Evolutionary conservation across 192 early-diverging fungal species (phyloP), one percentile per base, ranked within the genome.

Genomic region (Paraglomus occultum): DNA sequence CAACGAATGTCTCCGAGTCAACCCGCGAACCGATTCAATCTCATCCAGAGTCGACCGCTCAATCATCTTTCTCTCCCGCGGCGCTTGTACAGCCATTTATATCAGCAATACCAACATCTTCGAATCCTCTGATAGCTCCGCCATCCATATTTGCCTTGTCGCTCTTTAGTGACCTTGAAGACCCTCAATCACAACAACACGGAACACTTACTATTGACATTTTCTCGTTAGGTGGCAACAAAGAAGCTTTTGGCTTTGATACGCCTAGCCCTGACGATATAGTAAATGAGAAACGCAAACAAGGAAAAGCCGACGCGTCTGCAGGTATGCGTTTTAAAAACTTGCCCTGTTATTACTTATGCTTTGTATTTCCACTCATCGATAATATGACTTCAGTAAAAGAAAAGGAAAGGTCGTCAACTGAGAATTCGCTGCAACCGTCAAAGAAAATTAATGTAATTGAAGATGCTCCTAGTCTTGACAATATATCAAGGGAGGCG

Each of bases 261-360:
- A 77, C 79, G n/a, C 92, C 91, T 39, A 94, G 93, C 67, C 92
- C 93, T 11, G 93, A 94, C 74, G 91, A 93, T 77, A 71, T 79
- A 23, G 89, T 90, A 20, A 60, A 82, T 23, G 74, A 78, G 20
- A 89, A 91, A 4, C 82, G 83, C 50, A 73, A 77, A 47, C 50
- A 74, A 51, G 76, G 73, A 52, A 44, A 20, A 45, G 47, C 53
- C 49, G 46, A 47, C 38, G 39, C 18, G 9, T 17, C 31, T 43
- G 73, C 63, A 68, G 48, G 43, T 76, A 57, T 20, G 18, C 18
- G 8, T 31, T 31, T 31, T 51, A 42, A 23, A 63, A 42, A 58
- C 22, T 40, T 46, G 71, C 14, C 62, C 39, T 38, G 1, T 23
- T 52, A 2, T 59, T 71, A n/a, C n/a, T n/a, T n/a, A n/a, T n/a